Percentiles rank a stretch among this genome's conserved stretches.
Conservation (phyloP, 208 protist species). For the Naegleria gruberi region DNA sequence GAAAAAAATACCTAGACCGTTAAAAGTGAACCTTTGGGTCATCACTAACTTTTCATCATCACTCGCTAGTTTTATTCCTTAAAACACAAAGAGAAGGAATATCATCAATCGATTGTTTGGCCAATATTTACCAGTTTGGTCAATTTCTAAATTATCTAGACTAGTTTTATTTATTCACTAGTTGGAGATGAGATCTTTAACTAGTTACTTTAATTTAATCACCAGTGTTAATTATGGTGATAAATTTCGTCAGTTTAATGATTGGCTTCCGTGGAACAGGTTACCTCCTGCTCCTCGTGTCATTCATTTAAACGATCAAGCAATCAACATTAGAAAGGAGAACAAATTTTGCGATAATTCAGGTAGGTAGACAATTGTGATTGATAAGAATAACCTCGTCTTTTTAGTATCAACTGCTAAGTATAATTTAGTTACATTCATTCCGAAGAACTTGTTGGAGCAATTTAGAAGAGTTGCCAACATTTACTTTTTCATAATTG, state of each 20-base stretch:
- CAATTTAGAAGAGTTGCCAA: constrained; percentile 41
- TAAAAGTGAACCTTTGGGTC: no score
- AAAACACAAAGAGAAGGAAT: no score
- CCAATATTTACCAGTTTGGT: no score
- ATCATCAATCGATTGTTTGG: no score
- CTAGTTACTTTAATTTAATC: background rate
- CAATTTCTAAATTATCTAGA: no score
- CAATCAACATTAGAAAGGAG: background rate
- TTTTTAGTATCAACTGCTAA: background rate
- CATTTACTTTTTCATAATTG: constrained; percentile 44
- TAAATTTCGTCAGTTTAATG: background rate
- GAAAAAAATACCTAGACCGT: no score
- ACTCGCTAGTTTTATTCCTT: no score
- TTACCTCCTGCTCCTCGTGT: background rate
- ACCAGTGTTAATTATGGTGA: background rate
- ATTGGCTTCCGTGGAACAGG: background rate
- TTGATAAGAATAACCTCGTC: background rate
- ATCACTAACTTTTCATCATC: no score
- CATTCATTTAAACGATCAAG: background rate
- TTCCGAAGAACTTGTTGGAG: constrained; percentile 45
- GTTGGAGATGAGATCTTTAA: background rate
- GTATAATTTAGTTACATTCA: constrained; percentile 21
- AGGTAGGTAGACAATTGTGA: background rate
- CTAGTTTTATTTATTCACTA: no score
- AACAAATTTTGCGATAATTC: constrained; percentile 17